A percentile compares a stretch with the other conserved stretches of the same genome.
Conservation (phyloP, 1,284 basidiomycete genomes). For the Lentinus polychrous region DNA sequence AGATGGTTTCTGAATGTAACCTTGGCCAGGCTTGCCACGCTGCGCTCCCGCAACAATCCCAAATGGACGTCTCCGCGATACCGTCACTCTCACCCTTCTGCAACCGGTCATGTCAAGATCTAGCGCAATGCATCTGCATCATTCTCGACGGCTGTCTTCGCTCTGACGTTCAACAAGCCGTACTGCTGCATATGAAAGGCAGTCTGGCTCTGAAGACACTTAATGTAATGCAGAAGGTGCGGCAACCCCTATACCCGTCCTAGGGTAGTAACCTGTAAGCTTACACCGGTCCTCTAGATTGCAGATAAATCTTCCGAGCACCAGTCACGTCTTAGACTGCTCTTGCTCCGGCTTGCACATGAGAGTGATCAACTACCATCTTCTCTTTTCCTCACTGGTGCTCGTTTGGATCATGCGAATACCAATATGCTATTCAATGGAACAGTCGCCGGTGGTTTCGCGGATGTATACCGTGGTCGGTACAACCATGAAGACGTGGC, state of each 20-base stretch:
- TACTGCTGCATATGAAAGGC: not conserved
- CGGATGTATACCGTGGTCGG: conserved; percentile 7
- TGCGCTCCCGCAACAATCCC: not conserved
- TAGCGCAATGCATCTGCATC: not conserved
- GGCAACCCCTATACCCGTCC: no score
- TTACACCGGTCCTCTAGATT: not conserved
- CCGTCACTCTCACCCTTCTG: not conserved
- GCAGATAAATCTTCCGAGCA: not conserved
- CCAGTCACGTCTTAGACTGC: not conserved
- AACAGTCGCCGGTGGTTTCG: conserved; percentile 4
- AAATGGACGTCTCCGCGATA: not conserved
- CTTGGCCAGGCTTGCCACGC: not conserved
- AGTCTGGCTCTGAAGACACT: not conserved
- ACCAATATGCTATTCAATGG: not conserved
- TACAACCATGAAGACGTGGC: conserved; percentile 8
- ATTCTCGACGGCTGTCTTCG: not conserved
- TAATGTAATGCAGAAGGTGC: conserved; percentile 5
- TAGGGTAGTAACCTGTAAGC: no score
- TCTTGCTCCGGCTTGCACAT: not conserved
- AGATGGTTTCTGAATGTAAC: not conserved
- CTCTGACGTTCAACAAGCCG: not conserved
- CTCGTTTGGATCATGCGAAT: not conserved
- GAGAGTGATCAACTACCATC: not conserved
- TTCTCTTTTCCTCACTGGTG: not conserved
- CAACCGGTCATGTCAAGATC: not conserved